Evolutionary conservation across 208 protist genomes (phyloP).

Genomic region (Naegleria fowleri): DNA sequence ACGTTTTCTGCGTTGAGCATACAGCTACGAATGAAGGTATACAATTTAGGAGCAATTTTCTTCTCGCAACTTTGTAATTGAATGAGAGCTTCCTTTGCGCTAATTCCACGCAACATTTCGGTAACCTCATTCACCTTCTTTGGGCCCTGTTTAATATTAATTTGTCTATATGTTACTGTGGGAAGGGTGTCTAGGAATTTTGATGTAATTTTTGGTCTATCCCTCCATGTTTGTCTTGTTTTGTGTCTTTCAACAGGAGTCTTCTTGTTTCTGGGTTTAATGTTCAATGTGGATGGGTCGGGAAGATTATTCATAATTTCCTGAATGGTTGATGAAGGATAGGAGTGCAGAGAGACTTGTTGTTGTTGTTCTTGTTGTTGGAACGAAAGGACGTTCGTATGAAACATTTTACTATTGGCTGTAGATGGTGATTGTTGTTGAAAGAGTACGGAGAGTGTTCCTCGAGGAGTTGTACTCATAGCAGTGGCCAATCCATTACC

Average conservation of each 20-base stretch:
- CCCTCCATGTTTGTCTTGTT: not conserved
- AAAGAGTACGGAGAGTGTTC: no score
- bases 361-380: no score
- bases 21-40: not conserved
- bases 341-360: not conserved
- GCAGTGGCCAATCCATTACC: no score
- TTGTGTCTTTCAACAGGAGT: not conserved
- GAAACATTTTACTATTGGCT: not conserved
- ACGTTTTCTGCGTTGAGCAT: not conserved
- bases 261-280: conserved; percentile 7
- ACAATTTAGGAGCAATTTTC: not conserved
- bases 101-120: not conserved
- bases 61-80: not conserved
- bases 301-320: not conserved
- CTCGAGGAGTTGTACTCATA: no score
- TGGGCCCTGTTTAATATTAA: not conserved
- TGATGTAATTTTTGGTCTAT: not conserved
- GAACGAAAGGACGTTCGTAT: not conserved
- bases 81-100: not conserved
- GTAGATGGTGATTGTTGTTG: not conserved
- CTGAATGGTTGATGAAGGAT: not conserved
- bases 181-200: not conserved
- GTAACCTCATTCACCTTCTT: not conserved
- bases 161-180: not conserved
- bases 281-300: not conserved